Evolutionary conservation across 1,284 basidiomycete genomes (phyloP).

Genomic region (Ustanciosporium gigantosporum): DNA sequence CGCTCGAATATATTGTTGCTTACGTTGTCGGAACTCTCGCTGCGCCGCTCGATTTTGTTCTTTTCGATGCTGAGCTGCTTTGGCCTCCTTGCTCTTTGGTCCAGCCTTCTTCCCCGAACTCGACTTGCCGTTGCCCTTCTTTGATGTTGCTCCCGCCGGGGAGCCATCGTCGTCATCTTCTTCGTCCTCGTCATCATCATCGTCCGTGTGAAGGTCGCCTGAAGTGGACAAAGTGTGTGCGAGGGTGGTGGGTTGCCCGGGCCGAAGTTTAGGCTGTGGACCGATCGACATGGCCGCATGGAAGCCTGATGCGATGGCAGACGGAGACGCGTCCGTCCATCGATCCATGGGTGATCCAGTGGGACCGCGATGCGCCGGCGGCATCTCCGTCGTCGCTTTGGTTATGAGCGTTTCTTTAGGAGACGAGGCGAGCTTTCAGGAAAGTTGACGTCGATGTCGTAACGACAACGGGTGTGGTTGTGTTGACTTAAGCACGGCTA

Average conservation of each 20-base stretch:
- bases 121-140: slow-evolving; percentile 16
- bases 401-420: no score
- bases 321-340: slow-evolving; percentile 45
- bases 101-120: slow-evolving; percentile 14
- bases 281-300: slow-evolving; percentile 44
- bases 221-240: slow-evolving; percentile 6
- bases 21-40: slow-evolving; percentile 54
- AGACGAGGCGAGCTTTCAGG: no score
- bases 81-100: slow-evolving; percentile 24
- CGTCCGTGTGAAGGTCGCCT: slow-evolving; percentile 21
- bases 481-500: no score
- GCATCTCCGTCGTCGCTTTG: no score
- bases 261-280: slow-evolving; percentile 33
- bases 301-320: slow-evolving; percentile 45
- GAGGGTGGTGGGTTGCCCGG: slow-evolving; percentile 1
- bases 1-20: slow-evolving; percentile 56
- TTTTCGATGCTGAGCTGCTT: slow-evolving; percentile 38
- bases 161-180: slow-evolving; percentile 41
- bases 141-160: slow-evolving; percentile 4
- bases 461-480: no score
- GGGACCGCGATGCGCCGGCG: slow-evolving; percentile 39
- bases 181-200: slow-evolving; percentile 39
- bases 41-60: slow-evolving; percentile 55
- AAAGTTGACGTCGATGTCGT: no score
- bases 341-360: slow-evolving; percentile 46